Base-by-base conservation (phyloP, 345 rosid genomes). In the Camelina neglecta region DNA sequence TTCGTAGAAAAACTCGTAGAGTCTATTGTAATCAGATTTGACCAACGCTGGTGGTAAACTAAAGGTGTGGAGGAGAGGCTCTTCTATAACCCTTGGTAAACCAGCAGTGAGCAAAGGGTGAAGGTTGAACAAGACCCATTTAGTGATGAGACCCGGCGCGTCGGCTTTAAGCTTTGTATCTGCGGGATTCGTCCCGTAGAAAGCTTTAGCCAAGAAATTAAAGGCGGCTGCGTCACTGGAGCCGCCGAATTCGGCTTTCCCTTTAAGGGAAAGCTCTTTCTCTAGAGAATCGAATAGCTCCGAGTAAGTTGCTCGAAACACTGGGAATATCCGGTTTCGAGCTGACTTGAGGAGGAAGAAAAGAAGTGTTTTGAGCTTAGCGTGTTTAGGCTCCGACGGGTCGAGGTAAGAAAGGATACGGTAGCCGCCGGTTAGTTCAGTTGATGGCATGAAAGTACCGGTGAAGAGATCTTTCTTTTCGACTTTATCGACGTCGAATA, bases 381-480 rank as follows among this genome's bases (percentile, higher is more conserved):
- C 82, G 71, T 94, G 98, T 12, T 77, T 84, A 0, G 92, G 90
- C 75, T 94, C 98, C 1, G 97, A 85, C 0, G 98, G 93, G 35
- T 92, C 98, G 26, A 94, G 95, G 53, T 90, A 94, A 2, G 98
- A 85, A 12, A 94, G 81, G 35, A 89, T 62, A 2, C 98, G 81
- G 78, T 90, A 92, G 1, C 97, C 95, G 6, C 98, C 98, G 41
- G 97, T 94, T 63, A 94, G 90, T 3, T 89, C 86, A 0, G 83
- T 74, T 10, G 97, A 94, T 10, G 98, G 96, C 95, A 87, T 87
- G 86, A 57, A 94, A 9, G 98, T 92, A 1, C 99, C 99, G 7
- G 96, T 89, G 82, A 92, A 90, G 58, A 95, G 71, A 57, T 95
- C 90, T 73, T 72, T 83, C 80, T 95, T 95, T 61, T 92, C 96